Percentiles rank a stretch among this genome's conserved stretches.
phyloP scores from a whole-genome alignment of 192 early-diverging fungal genomes.

The Kappamyces sp. region DNA sequence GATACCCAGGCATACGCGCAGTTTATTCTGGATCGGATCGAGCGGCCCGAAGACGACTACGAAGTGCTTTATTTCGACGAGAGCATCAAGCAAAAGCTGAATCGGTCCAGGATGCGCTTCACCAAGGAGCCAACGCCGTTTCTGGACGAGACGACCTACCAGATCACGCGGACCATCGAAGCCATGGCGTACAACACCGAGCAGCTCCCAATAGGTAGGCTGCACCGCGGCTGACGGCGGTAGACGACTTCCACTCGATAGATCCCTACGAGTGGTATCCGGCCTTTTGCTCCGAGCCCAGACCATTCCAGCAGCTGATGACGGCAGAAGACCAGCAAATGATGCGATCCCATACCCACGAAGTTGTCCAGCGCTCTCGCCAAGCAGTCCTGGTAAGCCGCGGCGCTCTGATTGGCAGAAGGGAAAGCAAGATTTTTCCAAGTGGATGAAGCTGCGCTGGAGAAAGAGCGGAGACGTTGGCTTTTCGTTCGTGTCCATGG shows the following conservation, averaged over 20 bases:
- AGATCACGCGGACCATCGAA: slow-evolving; percentile 32
- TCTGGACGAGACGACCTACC: slow-evolving; percentile 39
- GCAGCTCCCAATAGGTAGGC: slow-evolving; percentile 24
- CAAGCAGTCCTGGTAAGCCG: slow-evolving; percentile 6
- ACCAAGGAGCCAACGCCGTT: slow-evolving; percentile 62
- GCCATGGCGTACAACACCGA: slow-evolving; percentile 29
- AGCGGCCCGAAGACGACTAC: slow-evolving; percentile 53
- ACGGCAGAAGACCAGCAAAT: slow-evolving; percentile 42
- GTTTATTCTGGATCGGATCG: slow-evolving; percentile 66
- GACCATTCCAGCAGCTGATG: slow-evolving; percentile 33
- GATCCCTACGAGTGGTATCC: slow-evolving; percentile 6
- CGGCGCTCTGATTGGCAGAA: slow-evolving; percentile 15
- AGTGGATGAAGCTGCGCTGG: slow-evolving; percentile 48
- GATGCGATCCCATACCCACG: slow-evolving; percentile 45
- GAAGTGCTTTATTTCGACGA: slow-evolving; percentile 80
- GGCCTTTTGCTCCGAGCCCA: slow-evolving; percentile 7
- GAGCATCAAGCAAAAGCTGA: slow-evolving; percentile 71
- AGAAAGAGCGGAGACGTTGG: slow-evolving; percentile 10
- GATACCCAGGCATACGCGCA: slow-evolving; percentile 76
- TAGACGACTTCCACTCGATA: neutral
- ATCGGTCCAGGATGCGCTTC: slow-evolving; percentile 65
- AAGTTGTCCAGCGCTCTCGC: slow-evolving; percentile 39
- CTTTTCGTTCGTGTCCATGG: slow-evolving; percentile 1
- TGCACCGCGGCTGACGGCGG: neutral
- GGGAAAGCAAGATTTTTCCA: slow-evolving; percentile 45